Percentiles rank a stretch among this genome's conserved stretches.
These are phyloP conservation scores for Xanthoceras sorbifolium DNA, from an alignment of 345 rosid species.

Conservation along the genomic window DNA sequence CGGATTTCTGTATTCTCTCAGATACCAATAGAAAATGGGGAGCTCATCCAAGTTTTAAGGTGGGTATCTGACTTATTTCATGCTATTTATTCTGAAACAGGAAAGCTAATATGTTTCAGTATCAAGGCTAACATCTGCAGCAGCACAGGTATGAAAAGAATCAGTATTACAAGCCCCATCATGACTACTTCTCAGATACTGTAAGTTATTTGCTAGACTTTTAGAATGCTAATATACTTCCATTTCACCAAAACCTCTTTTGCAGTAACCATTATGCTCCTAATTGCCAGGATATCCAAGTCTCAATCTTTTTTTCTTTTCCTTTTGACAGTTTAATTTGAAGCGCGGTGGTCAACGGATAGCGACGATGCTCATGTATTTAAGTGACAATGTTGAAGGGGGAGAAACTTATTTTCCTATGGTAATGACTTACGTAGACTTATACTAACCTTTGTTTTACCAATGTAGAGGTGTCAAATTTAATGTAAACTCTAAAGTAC, in stretches of 20 bases:
- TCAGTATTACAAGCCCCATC: constrained; percentile 94
- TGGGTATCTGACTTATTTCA: constrained; percentile 37
- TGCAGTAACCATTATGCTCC: background rate
- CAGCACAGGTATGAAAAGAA: constrained; percentile 89
- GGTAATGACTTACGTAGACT: constrained; percentile 45
- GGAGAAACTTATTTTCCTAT: constrained; percentile 96
- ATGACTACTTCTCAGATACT: constrained; percentile 86
- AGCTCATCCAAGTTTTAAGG: constrained; percentile 95
- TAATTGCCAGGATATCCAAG: background rate
- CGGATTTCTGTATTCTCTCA: constrained; percentile 92
- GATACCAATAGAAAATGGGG: constrained; percentile 89
- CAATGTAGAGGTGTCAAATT: background rate
- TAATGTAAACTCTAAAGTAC: background rate
- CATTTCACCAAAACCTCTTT: background rate
- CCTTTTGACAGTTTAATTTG: constrained; percentile 63
- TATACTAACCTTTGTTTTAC: constrained; percentile 1
- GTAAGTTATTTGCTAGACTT: constrained; percentile 47
- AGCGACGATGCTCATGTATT: constrained; percentile 93
- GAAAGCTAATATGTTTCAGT: constrained; percentile 36
- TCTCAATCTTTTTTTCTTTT: background rate
- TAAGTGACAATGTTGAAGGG: constrained; percentile 85
- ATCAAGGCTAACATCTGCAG: constrained; percentile 67
- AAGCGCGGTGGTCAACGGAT: constrained; percentile 92
- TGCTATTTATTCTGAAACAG: constrained; percentile 19
- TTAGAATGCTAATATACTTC: background rate